Conservation (phyloP, 2,329 filamentous ascomycete genomes). For the Cytospora chrysosperma region DNA sequence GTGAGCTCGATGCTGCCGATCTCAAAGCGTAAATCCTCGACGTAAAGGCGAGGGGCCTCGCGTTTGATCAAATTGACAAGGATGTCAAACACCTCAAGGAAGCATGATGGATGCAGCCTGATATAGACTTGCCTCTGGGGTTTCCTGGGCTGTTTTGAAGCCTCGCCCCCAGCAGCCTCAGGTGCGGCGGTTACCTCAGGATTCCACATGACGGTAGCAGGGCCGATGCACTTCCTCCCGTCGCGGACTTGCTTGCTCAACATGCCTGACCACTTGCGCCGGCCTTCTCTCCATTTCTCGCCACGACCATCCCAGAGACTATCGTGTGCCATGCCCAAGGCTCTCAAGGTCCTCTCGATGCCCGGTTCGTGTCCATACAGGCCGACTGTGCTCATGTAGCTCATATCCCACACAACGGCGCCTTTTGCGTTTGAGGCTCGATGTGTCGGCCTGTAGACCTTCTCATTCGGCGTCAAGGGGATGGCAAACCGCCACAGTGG, state of each 20-base stretch:
- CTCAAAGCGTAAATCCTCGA: conserved; percentile 71
- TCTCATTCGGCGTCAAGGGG: conserved; percentile 81
- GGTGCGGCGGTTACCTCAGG: conserved; percentile 35
- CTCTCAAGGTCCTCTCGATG: conserved; percentile 59
- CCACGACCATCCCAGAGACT: conserved; percentile 63
- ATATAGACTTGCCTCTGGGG: conserved; percentile 57
- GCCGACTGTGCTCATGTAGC: conserved; percentile 85
- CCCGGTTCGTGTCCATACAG: conserved; percentile 64
- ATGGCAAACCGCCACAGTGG: conserved; percentile 90
- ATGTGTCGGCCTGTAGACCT: conserved; percentile 86
- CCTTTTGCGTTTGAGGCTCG: conserved; percentile 73
- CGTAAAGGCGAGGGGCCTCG: conserved; percentile 59
- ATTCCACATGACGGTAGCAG: conserved; percentile 75
- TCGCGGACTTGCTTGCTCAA: conserved; percentile 55
- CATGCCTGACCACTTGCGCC: conserved; percentile 48
- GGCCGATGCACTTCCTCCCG: conserved; percentile 61
- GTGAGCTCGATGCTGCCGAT: conserved; percentile 59
- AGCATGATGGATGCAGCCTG: conserved; percentile 79
- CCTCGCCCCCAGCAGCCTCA: conserved; percentile 23
- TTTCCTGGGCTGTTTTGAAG: conserved; percentile 21
- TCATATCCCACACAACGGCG: conserved; percentile 87
- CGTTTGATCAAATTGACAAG: conserved; percentile 57
- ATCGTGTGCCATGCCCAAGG: conserved; percentile 60
- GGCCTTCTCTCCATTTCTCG: conserved; percentile 65
- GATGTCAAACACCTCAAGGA: conserved; percentile 66